Percentiles rank a stretch among this genome's conserved stretches.
These are phyloP conservation scores for Emmonsiellopsis sp. DNA, from an alignment of 2,329 filamentous ascomycete species.

Conservation along the genomic window DNA sequence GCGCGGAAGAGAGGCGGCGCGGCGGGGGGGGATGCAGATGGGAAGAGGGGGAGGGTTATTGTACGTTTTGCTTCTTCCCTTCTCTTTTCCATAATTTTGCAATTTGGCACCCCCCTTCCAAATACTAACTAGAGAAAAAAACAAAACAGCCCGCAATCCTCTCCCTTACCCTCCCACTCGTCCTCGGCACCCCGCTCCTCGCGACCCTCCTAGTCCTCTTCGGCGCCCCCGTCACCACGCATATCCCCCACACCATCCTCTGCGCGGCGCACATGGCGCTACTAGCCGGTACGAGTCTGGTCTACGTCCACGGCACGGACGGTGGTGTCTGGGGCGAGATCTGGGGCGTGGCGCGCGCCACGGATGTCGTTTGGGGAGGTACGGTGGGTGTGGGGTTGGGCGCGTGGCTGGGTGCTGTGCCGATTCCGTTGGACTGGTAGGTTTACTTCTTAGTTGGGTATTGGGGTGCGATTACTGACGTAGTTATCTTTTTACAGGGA, in stretches of 20 bases:
- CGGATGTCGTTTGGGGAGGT: conserved; percentile 79
- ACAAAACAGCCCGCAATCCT: conserved; percentile 56
- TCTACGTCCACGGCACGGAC: conserved; percentile 80
- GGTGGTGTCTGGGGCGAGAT: conserved; percentile 59
- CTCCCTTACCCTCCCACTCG: conserved; percentile 48
- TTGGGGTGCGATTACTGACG: not conserved
- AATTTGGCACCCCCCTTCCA: not conserved
- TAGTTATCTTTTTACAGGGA: conserved; percentile 45
- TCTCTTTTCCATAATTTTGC: not conserved
- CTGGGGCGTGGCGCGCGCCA: conserved; percentile 58
- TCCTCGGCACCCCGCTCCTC: conserved; percentile 50
- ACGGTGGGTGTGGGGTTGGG: conserved; percentile 70
- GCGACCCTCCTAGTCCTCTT: conserved; percentile 68
- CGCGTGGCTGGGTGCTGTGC: conserved; percentile 87
- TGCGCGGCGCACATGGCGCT: conserved; percentile 74
- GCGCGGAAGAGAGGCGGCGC: conserved; percentile 1
- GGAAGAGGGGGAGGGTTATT: conserved; percentile 14
- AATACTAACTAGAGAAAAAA: not conserved
- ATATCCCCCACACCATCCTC: conserved; percentile 68
- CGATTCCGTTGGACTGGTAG: conserved; percentile 88
- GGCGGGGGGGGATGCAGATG: conserved; percentile 9
- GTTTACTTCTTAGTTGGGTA: conserved; percentile 11
- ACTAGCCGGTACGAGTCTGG: conserved; percentile 66
- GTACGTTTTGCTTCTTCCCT: conserved; percentile 12
- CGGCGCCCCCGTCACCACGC: conserved; percentile 80